Evolutionary conservation across 1,139 yeast genomes (phyloP), one percentile per base, ranked within the genome.

Genomic region (Magnusiomyces ingens): DNA sequence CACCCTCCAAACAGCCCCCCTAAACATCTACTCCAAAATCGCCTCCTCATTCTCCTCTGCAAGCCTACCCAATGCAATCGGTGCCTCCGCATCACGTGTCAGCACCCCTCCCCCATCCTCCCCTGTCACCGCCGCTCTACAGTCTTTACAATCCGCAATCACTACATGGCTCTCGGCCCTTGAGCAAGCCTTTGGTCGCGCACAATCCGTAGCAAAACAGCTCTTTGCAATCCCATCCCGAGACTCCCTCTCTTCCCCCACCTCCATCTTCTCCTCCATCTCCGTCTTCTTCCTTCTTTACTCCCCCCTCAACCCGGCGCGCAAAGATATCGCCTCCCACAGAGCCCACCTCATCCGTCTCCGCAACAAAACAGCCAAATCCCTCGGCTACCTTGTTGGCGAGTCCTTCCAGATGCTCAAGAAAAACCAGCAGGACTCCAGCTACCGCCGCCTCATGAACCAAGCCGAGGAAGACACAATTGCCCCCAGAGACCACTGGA

Each of bases 131-230:
- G 8, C 8, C 32, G 8, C 8, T 8, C 4, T 26, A 5, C 32
- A 26, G 4, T 26, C 32, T 8, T 8, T 26, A 26, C 32, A 26
- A 10, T 12, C 37, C 10, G 11, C n/a, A n/a, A n/a, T 45, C 29
- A n/a, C 4, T 36, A 3, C 41, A 15, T 45, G 48, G 48, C 12
- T 18, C 11, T 61, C 21, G 62, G 65, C 54, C 59, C 63, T 1
- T 43, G 65, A 13, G 70, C 65, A 52, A 59, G 59, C 13, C 47
- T 61, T 18, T 69, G 67, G 2, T n/a, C 44, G 11, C 56, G 64
- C 45, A 35, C 57, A 13, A 52, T 51, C 44, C 41, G 44, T 13
- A 40, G 58, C 18, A 43, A 54, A 3, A 22, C 42, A 19, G 45
- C 50, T 38, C 8, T 36, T 42, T 19, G 15, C 21, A 6, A 18